Conservation (phyloP, 306 rosid species). For the Fragaria iinumae region DNA sequence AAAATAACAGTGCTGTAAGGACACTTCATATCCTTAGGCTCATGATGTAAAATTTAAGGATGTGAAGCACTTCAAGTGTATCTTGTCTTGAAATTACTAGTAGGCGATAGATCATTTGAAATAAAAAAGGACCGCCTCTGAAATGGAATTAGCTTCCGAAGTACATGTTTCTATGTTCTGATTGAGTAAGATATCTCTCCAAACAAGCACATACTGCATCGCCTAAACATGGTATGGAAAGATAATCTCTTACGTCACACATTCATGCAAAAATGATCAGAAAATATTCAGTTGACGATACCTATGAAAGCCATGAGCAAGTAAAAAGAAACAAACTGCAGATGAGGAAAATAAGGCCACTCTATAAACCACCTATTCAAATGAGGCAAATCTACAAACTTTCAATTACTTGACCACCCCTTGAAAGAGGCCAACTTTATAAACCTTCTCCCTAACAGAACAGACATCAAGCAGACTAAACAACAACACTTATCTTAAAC, state of each 20-base stretch:
- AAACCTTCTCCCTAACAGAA: background rate
- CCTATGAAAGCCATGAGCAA: background rate
- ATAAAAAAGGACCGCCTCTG: background rate
- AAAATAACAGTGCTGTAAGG: background rate
- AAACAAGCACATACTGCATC: background rate
- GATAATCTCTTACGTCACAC: background rate
- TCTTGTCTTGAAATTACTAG: background rate
- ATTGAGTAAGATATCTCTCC: background rate
- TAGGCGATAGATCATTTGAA: background rate
- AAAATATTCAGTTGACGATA: background rate
- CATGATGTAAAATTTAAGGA: background rate
- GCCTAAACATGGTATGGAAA: background rate
- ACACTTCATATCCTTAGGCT: background rate
- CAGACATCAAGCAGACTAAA: background rate
- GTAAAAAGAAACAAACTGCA: background rate
- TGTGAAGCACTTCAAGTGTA: background rate
- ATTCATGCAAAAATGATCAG: background rate
- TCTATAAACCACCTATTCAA: background rate
- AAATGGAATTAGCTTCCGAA: background rate
- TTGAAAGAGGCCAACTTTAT: background rate
- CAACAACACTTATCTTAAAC: background rate
- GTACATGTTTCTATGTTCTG: background rate
- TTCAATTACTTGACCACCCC: background rate
- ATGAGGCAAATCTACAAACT: background rate
- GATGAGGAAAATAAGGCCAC: background rate